Conservation (phyloP, 2,329 filamentous ascomycete species). For the Lasiodiplodia sp. region DNA sequence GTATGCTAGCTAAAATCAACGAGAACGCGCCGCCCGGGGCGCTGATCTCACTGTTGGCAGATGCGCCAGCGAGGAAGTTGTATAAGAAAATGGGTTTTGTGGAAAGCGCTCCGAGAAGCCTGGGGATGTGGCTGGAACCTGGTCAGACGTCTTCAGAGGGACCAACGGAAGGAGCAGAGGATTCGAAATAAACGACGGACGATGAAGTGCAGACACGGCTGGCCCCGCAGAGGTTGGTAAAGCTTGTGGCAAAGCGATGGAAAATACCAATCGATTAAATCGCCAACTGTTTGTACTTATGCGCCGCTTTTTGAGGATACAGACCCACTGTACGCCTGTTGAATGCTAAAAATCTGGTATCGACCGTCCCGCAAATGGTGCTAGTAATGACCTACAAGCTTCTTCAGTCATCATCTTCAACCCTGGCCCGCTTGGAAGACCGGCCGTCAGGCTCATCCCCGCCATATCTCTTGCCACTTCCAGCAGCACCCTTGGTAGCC, state of each 20-base stretch:
- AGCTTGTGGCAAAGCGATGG: background rate
- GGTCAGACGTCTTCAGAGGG: background rate
- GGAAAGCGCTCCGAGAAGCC: conserved; percentile 34
- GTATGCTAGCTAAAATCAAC: conserved; percentile 48
- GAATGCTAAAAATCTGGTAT: conserved; percentile 21
- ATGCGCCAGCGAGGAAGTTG: conserved; percentile 49
- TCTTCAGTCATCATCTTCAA: conserved; percentile 70
- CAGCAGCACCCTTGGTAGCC: conserved; percentile 65
- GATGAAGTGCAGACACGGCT: background rate
- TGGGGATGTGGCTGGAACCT: conserved; percentile 46
- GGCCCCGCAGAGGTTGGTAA: background rate
- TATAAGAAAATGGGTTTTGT: conserved; percentile 54
- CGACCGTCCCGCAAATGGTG: background rate
- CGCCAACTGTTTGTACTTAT: conserved; percentile 3
- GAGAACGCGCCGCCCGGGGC: conserved; percentile 45
- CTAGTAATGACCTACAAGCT: background rate
- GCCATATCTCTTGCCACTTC: conserved; percentile 76
- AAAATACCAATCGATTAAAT: background rate
- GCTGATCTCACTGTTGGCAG: conserved; percentile 53
- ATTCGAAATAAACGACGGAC: background rate
- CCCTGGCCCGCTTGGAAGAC: conserved; percentile 73
- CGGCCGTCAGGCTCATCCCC: conserved; percentile 68
- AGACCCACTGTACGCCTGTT: background rate
- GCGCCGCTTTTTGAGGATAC: background rate
- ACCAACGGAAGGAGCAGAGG: background rate